Evolutionary conservation across 179 eudicot genomes (phyloP).

Genomic region (Silene noctiflora): DNA sequence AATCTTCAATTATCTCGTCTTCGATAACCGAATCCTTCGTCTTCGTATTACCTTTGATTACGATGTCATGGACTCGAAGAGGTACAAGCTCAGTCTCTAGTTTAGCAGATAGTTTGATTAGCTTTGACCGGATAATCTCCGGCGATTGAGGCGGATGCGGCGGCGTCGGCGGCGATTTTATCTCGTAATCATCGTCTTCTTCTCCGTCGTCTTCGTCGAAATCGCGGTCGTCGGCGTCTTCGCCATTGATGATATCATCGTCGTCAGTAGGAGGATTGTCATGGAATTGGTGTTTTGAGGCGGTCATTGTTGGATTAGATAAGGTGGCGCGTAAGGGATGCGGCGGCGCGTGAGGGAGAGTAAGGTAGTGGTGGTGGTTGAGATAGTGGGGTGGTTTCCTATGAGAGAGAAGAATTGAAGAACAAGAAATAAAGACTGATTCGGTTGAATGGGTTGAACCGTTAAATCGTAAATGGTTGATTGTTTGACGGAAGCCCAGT

Average conservation of each 20-base stretch:
- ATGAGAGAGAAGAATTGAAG: not conserved
- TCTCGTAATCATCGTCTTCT: constrained; percentile 37
- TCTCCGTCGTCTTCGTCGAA: constrained; percentile 28
- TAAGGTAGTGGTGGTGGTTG: not conserved
- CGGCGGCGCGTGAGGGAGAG: constrained; percentile 2
- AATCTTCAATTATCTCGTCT: constrained; percentile 44
- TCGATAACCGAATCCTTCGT: constrained; percentile 71
- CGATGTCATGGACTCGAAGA: constrained; percentile 70
- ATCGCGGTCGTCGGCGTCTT: constrained; percentile 13
- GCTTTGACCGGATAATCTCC: constrained; percentile 36
- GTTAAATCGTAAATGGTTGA: too few species aligned
- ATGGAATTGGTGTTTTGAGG: not conserved
- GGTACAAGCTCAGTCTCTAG: constrained; percentile 45
- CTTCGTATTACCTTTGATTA: constrained; percentile 72
- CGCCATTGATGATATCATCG: not conserved
- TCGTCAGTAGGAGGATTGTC: not conserved
- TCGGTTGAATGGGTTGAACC: too few species aligned
- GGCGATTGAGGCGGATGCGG: constrained; percentile 8
- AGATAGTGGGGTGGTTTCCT: too few species aligned
- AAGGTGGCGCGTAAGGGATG: not conserved
- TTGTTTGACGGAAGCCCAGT: too few species aligned
- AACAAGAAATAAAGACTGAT: not conserved
- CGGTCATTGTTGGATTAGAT: constrained; percentile 9
- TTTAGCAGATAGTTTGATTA: constrained; percentile 47
- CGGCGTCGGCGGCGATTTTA: constrained; percentile 3